Base-by-base conservation (phyloP, 306 rosid species). In the Benincasa hispida region DNA sequence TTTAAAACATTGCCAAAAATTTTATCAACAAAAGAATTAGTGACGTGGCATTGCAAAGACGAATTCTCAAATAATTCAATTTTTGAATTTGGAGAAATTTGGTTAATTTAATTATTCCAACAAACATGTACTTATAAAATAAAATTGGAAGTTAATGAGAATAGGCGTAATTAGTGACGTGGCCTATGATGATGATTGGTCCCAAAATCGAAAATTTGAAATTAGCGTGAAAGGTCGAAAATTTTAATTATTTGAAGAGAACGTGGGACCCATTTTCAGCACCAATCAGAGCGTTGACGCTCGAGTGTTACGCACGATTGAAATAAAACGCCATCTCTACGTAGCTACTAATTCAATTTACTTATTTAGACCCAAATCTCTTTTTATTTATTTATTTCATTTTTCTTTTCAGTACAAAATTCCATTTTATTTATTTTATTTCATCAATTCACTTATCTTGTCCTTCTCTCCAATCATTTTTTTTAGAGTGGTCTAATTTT, bases 271-370 rank as follows among this genome's bases (percentile, higher is more conserved):
- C 75, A 25, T 12, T 25, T 24, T 13, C 10, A 24, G 2, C 8
- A 7, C 75, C 75, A 69, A 69, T 69, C 37, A 25, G 37, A 42
- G 35, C 56, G 75, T 45, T 69, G 75, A 67, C 35, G 47, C 75
- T 45, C 35, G 22, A 65, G 57, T 69, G 75, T 69, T 50, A 17
- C 6, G 75, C 75, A 69, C 75, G 75, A 69, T 69, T 69, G 1
- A 24, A 47, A 22, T 14, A 6, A 14, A 5, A 2, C 60, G 5
- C 73, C 15, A 39, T 37, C 73, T 10, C 28, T 19, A 37, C 12
- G 11, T 21, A 41, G 3, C 74, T 69, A 68, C 56, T 15, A 10
- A 69, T 67, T 21, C 1, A 10, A 66, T 37, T 18, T 30, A 45
- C 10, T 35, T 9, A 66, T 45, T 45, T 34, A 37, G 0, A 13